Conservation (phyloP, 2,329 filamentous ascomycete genomes). For the Penicillium sp. region DNA sequence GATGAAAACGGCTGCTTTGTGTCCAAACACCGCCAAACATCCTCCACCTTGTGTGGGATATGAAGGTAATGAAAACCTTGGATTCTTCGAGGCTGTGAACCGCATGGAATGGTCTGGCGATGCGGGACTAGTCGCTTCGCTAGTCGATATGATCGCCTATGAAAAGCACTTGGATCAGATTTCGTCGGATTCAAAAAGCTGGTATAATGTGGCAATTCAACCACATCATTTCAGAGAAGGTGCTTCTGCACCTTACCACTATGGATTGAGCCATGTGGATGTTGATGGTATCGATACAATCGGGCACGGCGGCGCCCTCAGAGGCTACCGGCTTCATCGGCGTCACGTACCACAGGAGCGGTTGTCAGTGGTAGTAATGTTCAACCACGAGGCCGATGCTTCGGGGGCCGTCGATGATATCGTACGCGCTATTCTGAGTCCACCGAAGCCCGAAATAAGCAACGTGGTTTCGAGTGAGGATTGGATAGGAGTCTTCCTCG, state of each 20-base stretch:
- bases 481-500: conserved; percentile 39
- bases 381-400: conserved; percentile 38
- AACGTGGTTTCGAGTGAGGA: conserved; percentile 11
- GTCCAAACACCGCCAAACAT: conserved; percentile 34
- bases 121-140: conserved; percentile 42
- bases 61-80: conserved; percentile 37
- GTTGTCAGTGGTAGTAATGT: conserved; percentile 38
- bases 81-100: conserved; percentile 37
- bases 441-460: conserved; percentile 10
- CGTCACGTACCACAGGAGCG: conserved; percentile 32
- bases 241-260: conserved; percentile 33
- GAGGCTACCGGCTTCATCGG: conserved; percentile 39
- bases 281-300: conserved; percentile 26
- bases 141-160: conserved; percentile 46
- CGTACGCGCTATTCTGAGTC: conserved; percentile 28
- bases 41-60: conserved; percentile 42
- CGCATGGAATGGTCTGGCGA: conserved; percentile 46
- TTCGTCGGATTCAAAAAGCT: conserved; percentile 28
- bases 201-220: conserved; percentile 31
- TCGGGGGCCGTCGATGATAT: conserved; percentile 26
- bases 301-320: conserved; percentile 41
- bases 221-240: conserved; percentile 33
- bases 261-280: conserved; percentile 31
- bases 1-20: conserved; percentile 41
- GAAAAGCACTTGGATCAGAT: conserved; percentile 38